Evolutionary conservation across 495 filamentous ascomycete genomes (phyloP).

Genomic region (Saxophila tyrrhenica): DNA sequence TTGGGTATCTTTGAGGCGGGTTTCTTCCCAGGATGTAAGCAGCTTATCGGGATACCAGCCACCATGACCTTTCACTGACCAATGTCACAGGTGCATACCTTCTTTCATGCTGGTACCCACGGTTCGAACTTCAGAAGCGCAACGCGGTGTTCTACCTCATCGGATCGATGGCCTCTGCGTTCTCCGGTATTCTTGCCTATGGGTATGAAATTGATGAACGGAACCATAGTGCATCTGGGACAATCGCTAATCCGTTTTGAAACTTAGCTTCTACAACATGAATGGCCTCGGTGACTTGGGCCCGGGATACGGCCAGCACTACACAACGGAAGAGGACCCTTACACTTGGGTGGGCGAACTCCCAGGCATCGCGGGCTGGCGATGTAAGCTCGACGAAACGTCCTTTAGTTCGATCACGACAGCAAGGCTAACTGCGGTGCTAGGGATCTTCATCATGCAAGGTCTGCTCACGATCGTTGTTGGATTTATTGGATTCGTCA

Average conservation of each 20-base stretch:
- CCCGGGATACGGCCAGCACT: slow-evolving; percentile 9
- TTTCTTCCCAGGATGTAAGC: slow-evolving; percentile 17
- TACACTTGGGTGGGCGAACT: neutral
- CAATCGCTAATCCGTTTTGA: no score
- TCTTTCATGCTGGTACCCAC: slow-evolving; percentile 18
- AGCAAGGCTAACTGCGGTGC: no score
- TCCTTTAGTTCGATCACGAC: no score
- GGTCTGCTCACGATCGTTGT: slow-evolving; percentile 14
- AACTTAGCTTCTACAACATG: slow-evolving; percentile 18
- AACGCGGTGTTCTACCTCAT: slow-evolving; percentile 23
- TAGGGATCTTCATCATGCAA: slow-evolving; percentile 16
- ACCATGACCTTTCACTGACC: neutral
- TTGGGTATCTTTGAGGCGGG: slow-evolving; percentile 17
- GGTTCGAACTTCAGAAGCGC: slow-evolving; percentile 18
- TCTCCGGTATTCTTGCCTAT: slow-evolving; percentile 21
- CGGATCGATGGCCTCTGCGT: slow-evolving; percentile 19
- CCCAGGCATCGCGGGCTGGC: slow-evolving; percentile 12
- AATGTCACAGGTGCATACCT: slow-evolving; percentile 8
- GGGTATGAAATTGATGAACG: no score
- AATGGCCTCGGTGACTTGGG: slow-evolving; percentile 10
- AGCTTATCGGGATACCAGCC: neutral
- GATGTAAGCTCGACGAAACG: slow-evolving; percentile 15
- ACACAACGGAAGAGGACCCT: slow-evolving; percentile 2
- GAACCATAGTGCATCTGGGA: no score
- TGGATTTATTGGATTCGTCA: slow-evolving; percentile 2